phyloP scores from a whole-genome alignment of 1,284 basidiomycete genomes.

The Rhodotorula sp. region DNA sequence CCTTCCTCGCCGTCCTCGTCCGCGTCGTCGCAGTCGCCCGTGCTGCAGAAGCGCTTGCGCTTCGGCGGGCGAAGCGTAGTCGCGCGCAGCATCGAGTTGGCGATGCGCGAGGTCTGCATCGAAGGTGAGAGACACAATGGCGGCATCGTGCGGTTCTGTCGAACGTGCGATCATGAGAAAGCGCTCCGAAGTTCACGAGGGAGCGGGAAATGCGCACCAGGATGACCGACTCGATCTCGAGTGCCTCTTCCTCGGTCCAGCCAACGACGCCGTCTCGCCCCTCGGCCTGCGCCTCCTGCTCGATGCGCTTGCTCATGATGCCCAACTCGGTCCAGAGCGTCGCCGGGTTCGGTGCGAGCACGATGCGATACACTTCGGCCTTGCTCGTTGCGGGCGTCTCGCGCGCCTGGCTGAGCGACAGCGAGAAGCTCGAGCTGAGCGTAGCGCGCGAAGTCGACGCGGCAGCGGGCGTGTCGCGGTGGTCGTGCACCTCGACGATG shows the following conservation, averaged over 20 bases:
- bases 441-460: slow-evolving; percentile 10
- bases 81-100: slow-evolving; percentile 44
- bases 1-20: slow-evolving; percentile 26
- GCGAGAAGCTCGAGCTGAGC: slow-evolving; percentile 24
- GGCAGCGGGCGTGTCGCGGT: slow-evolving; percentile 33
- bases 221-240: slow-evolving; percentile 43
- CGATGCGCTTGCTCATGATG: slow-evolving; percentile 28
- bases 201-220: slow-evolving; percentile 26
- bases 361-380: slow-evolving; percentile 45
- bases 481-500: slow-evolving; percentile 47
- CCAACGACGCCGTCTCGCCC: slow-evolving; percentile 19
- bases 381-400: slow-evolving; percentile 18
- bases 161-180: too few relatives aligned
- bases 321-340: slow-evolving; percentile 45
- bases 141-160: slow-evolving; percentile 41
- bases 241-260: slow-evolving; percentile 40
- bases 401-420: slow-evolving; percentile 21
- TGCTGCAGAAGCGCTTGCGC: slow-evolving; percentile 31
- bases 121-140: slow-evolving; percentile 45
- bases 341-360: slow-evolving; percentile 43
- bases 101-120: slow-evolving; percentile 43
- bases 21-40: slow-evolving; percentile 29
- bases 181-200: too few relatives aligned
- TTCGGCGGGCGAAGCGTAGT: slow-evolving; percentile 42
- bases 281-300: slow-evolving; percentile 24